phyloP scores from a whole-genome alignment of 345 rosid species.

The Gossypium longicalyx region DNA sequence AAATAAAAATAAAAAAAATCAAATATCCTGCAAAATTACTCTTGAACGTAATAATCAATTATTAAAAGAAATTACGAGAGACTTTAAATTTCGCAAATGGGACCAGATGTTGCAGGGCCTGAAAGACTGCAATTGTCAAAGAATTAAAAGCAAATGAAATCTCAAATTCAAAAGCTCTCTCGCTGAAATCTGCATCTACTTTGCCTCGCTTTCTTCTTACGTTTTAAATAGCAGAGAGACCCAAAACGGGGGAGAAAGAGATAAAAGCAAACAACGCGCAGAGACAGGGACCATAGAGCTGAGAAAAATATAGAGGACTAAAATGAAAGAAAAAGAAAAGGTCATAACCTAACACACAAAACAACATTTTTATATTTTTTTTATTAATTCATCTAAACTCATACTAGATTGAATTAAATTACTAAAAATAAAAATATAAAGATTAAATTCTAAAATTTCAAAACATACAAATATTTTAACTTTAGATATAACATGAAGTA shows the following conservation, averaged over 20 bases:
- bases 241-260: neutral
- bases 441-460: no score
- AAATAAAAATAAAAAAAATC: neutral
- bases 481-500: no score
- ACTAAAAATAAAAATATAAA: no score
- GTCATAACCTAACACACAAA: neutral
- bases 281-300: neutral
- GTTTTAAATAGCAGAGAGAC: neutral
- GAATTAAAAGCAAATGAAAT: neutral
- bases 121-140: conserved; percentile 46
- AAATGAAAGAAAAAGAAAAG: neutral
- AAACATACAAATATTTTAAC: no score
- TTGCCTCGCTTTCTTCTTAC: neutral
- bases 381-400: no score
- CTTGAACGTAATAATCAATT: no score
- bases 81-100: conserved; percentile 48
- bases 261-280: neutral
- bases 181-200: neutral
- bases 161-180: neutral
- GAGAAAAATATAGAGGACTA: neutral
- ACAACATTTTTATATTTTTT: neutral
- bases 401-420: no score
- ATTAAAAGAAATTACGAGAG: conserved; percentile 4
- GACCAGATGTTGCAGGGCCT: conserved; percentile 40
- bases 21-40: conserved; percentile 50